Percentiles rank a stretch among this genome's conserved stretches.
phyloP scores from a whole-genome alignment of 306 rosid species.

The Medicago ruthenica region DNA sequence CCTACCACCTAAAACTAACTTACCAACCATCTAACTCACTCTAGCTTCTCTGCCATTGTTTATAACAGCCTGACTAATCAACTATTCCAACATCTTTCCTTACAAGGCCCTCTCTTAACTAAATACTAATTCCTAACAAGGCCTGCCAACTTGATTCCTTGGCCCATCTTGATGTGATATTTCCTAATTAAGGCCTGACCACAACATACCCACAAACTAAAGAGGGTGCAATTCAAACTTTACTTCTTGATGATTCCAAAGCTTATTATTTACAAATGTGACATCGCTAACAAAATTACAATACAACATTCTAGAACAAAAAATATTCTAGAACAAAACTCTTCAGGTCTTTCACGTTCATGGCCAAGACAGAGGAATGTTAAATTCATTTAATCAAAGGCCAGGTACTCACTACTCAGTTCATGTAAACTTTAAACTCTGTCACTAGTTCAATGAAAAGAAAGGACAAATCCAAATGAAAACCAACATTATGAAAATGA shows the following conservation, averaged over 20 bases:
- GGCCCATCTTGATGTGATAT: neutral
- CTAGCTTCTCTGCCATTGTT: neutral
- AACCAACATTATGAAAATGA: conserved; percentile 14
- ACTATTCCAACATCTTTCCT: neutral
- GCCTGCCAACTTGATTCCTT: neutral
- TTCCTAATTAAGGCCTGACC: neutral
- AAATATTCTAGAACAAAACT: conserved; percentile 7
- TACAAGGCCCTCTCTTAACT: neutral
- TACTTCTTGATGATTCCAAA: conserved; percentile 20
- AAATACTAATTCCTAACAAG: neutral
- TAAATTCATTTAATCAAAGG: conserved; percentile 10
- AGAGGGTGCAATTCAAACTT: neutral
- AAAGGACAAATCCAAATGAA: neutral
- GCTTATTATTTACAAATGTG: neutral
- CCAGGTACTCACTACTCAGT: neutral
- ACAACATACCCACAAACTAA: neutral
- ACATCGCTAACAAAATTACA: conserved; percentile 2
- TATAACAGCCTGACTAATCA: neutral
- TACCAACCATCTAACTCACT: neutral
- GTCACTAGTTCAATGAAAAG: neutral
- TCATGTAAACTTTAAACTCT: neutral
- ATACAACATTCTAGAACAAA: conserved; percentile 10
- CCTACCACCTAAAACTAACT: conserved; percentile 5
- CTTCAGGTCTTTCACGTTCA: neutral
- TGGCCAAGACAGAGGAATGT: neutral